Evolutionary conservation across 2,329 filamentous ascomycete genomes (phyloP), one percentile per base, ranked within the genome.

Genomic region (Coniochaeta pulveracea): DNA sequence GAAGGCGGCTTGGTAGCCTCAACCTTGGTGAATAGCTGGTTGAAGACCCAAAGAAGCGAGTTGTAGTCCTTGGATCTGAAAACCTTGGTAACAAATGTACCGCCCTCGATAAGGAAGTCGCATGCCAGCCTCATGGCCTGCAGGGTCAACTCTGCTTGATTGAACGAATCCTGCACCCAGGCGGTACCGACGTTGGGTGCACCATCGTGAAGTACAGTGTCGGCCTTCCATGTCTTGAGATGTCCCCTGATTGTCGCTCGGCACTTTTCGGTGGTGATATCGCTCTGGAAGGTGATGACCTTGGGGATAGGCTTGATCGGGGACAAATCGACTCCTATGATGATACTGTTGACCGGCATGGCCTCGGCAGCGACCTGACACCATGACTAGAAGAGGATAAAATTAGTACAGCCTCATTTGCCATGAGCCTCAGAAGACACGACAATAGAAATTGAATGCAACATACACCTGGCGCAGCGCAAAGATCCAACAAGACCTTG

Each of bases 51-150:
- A 31, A 96, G 70, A 28, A 98, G 61, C 37, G 85, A 80, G 54
- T 95, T 95, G 64, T 94, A 96, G 54, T 98, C 89, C 54, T 95
- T 96, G 21, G 85, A 93, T 41, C 91, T 68, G 66, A 98, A 98
- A 26, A 98, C 85, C 60, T 98, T 98, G 36, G 89, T 96, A 27
- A 96, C 88, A 43, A 96, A 96, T 7, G 80, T 89, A 42, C 91
- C 91, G 28, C 88, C 85, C 54, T 89, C 81, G 12, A 76, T 70
- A 37, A 98, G 61, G 47, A 98, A 98, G 45, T 98, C 89, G 0
- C 86, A 94, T 3, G 91, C 91, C 37, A 98, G 65, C 56, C 93
- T 94, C 69, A 98, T 70, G 7, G 85, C 82, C 54, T 94, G 84
- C 35, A 98, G 64, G 10, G 83, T 85, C 34, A 98, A 66, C 60